Base-by-base conservation (phyloP, 805 yeast species). In the Metschnikowia dekortorum region DNA sequence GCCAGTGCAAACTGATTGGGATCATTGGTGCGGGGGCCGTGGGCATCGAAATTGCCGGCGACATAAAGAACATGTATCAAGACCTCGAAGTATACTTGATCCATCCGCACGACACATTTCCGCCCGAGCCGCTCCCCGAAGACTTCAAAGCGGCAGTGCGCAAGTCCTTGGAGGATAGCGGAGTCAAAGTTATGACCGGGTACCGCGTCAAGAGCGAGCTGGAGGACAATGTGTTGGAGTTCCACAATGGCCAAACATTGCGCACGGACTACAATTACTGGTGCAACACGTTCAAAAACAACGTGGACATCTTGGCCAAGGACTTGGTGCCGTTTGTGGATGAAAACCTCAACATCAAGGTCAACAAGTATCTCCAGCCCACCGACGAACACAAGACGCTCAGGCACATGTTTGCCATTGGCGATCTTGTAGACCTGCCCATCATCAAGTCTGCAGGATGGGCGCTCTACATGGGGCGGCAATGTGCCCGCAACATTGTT, bases 11-110 rank as follows among this genome's bases (percentile, higher is more conserved):
- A 8, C 64, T 59, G 7, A 61, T 67, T 5, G 67, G 80, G n/a
- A 70, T 77, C 5, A 71, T 58, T 31, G 83, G 83, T 8, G 82
- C 76, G 13, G 83, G 83, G 18, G 78, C 82, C 1, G 61, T 77
- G 22, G 83, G 82, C 2, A 71, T 77, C 40, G 83, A 79, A 58
- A 63, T 74, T 28, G 78, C 80, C 1, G 79, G 74, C 31, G 82
- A 79, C 49, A 62, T 79, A 44, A 75, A 68, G 44, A 66, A 60
- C 42, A 56, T 60, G 16, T 75, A 63, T 53, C 69, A 71, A 1
- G 66, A 66, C 5, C 73, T 74, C 52, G 59, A 57, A 9, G 71
- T 78, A 9, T 62, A 61, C 44, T 61, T 73, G 45, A 63, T 73
- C 6, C 76, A 72, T 45, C 74, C 76, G 1, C 73, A 73, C 51